Percentiles rank a stretch among this genome's conserved stretches.
Evolutionary conservation across 106 monocot species (phyloP).

Genomic region (Allium cepa): DNA sequence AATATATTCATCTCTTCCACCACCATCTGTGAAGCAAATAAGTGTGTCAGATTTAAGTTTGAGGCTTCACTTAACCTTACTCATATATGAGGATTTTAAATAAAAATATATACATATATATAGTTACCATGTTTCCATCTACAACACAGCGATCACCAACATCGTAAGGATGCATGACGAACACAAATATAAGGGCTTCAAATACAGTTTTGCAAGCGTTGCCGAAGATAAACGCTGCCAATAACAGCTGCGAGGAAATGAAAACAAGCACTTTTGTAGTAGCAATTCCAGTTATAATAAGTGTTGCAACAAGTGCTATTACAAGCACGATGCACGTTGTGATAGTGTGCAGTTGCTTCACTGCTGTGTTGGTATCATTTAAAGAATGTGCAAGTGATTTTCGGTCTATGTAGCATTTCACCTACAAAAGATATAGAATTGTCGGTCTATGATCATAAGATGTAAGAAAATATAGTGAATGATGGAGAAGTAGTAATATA

Average conservation of each 20-base stretch:
- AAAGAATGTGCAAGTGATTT: conserved; percentile 82
- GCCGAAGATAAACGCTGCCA: conserved; percentile 78
- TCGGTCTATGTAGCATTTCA: conserved; percentile 78
- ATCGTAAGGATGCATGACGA: conserved; percentile 97
- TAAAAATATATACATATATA: no score
- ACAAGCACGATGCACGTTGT: conserved; percentile 32
- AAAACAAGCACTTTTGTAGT: conserved; percentile 74
- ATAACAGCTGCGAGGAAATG: conserved; percentile 74
- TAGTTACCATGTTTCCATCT: conserved; percentile 72
- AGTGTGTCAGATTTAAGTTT: no score
- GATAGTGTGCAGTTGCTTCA: conserved; percentile 71
- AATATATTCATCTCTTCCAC: conserved; percentile 99
- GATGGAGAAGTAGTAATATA: background rate
- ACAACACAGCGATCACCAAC: conserved; percentile 95
- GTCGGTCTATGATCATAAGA: background rate
- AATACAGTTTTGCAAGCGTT: conserved; percentile 89
- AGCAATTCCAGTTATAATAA: conserved; percentile 81
- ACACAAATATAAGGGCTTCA: conserved; percentile 88
- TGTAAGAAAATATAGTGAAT: background rate
- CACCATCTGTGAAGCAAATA: conserved; percentile 49
- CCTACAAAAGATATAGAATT: conserved; percentile 24
- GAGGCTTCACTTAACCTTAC: no score
- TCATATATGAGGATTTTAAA: no score
- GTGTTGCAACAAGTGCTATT: conserved; percentile 37
- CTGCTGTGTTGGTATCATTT: conserved; percentile 91